These are phyloP conservation scores for Globisporangium nunn DNA, from an alignment of 352 stramenopile species.

Conservation along the genomic window DNA sequence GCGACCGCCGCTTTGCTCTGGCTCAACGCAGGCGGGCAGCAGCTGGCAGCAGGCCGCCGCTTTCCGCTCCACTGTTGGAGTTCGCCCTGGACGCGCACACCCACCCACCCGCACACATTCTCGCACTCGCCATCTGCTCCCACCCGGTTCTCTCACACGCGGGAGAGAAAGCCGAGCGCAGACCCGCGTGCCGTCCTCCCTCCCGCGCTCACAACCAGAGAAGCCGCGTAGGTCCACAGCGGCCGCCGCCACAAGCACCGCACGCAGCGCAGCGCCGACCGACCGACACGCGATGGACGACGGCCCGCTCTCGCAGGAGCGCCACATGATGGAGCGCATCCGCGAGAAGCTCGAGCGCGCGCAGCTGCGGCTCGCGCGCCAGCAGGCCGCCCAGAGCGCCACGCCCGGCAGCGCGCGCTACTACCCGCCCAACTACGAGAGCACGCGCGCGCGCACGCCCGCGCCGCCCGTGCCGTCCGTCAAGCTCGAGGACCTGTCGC, in stretches of 20 bases:
- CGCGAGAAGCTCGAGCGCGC: constrained; percentile 57
- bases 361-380: constrained; percentile 41
- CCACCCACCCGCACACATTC: no score
- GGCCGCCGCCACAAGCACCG: not conserved
- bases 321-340: constrained; percentile 68
- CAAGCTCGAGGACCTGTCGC: constrained; percentile 24
- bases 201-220: no score
- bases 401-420: constrained; percentile 22
- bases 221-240: no score
- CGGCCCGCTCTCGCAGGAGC: constrained; percentile 32
- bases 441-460: constrained; percentile 1
- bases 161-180: no score
- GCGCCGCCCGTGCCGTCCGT: constrained; percentile 29
- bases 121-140: no score
- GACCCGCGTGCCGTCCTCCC: no score
- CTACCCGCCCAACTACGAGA: constrained; percentile 27
- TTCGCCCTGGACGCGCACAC: no score
- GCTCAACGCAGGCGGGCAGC: no score
- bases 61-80: no score
- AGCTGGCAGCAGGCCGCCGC: no score
- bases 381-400: constrained; percentile 15
- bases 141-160: no score
- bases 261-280: not conserved
- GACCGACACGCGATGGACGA: not conserved
- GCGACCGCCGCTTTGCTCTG: no score